phyloP scores from a whole-genome alignment of 805 yeast species.

The Zygosaccharomyces siamensis region DNA sequence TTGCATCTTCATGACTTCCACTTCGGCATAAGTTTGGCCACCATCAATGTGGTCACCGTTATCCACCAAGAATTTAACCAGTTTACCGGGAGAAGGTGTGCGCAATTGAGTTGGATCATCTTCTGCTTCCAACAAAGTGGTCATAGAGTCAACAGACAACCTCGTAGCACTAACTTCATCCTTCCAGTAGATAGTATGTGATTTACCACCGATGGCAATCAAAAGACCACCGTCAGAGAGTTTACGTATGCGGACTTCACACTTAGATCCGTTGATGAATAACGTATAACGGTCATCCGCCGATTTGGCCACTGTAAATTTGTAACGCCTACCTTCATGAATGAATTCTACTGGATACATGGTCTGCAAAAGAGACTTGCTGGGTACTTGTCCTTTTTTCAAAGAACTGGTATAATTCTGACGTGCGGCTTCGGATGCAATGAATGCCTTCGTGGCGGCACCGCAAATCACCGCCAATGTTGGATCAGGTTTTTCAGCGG shows the following conservation, averaged over 20 bases:
- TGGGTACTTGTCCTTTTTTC: slow-evolving; percentile 93
- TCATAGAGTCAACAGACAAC: slow-evolving; percentile 89
- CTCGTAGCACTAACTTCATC: slow-evolving; percentile 96
- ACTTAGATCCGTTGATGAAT: slow-evolving; percentile 89
- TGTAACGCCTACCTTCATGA: slow-evolving; percentile 88
- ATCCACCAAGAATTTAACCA: slow-evolving; percentile 88
- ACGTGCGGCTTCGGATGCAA: slow-evolving; percentile 65
- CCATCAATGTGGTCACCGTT: slow-evolving; percentile 88
- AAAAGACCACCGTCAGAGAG: slow-evolving; percentile 93
- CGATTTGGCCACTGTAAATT: slow-evolving; percentile 93
- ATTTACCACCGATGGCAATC: slow-evolving; percentile 81
- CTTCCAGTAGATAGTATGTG: slow-evolving; percentile 95
- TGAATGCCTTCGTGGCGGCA: slow-evolving; percentile 93
- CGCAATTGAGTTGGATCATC: slow-evolving; percentile 98
- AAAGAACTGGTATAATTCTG: slow-evolving; percentile 68
- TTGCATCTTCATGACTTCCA: slow-evolving; percentile 99
- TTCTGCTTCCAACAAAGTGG: slow-evolving; percentile 90
- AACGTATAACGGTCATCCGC: slow-evolving; percentile 79
- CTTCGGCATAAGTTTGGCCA: slow-evolving; percentile 96
- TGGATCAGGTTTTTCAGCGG: slow-evolving; percentile 96
- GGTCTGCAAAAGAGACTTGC: slow-evolving; percentile 74
- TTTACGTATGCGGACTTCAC: slow-evolving; percentile 80
- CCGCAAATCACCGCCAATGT: slow-evolving; percentile 91
- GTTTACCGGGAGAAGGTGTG: slow-evolving; percentile 98
- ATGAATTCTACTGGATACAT: slow-evolving; percentile 92